A percentile compares a stretch with the other conserved stretches of the same genome.
These are phyloP conservation scores for Cenococcum geophilum DNA, from an alignment of 495 filamentous ascomycete species.

Conservation along the genomic window DNA sequence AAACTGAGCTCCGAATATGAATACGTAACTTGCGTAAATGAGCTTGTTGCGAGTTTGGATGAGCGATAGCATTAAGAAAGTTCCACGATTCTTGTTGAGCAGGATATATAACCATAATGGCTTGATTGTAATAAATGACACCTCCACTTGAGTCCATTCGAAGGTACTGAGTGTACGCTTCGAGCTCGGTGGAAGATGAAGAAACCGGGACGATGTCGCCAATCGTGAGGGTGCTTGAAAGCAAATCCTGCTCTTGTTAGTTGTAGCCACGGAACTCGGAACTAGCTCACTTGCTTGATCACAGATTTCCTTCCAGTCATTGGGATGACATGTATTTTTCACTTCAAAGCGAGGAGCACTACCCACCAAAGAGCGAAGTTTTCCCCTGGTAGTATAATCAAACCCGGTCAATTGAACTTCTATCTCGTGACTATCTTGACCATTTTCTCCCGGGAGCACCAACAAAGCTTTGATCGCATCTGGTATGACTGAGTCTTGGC, in stretches of 20 bases:
- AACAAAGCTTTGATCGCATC: background rate
- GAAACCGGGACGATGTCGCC: background rate
- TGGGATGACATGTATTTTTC: background rate
- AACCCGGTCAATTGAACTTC: background rate
- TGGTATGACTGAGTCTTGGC: background rate
- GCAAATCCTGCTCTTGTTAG: background rate
- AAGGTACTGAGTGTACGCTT: background rate
- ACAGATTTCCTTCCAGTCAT: background rate
- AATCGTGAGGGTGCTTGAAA: background rate
- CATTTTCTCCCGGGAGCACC: background rate
- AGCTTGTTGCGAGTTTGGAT: background rate
- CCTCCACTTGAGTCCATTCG: background rate
- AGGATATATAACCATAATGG: constrained; percentile 10
- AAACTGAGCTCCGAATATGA: background rate
- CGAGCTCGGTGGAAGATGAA: background rate
- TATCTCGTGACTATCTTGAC: background rate
- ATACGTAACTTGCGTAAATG: constrained; percentile 2
- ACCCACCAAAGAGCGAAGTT: background rate
- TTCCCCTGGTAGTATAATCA: background rate
- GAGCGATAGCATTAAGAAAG: background rate
- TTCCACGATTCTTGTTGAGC: constrained; percentile 2
- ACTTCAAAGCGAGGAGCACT: background rate
- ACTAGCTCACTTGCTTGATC: background rate
- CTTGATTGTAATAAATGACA: background rate
- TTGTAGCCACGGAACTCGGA: background rate